A percentile compares a stretch with the other conserved stretches of the same genome.
Evolutionary conservation across 1,284 basidiomycete species (phyloP).

Genomic region (Mrakiaceae sp.): DNA sequence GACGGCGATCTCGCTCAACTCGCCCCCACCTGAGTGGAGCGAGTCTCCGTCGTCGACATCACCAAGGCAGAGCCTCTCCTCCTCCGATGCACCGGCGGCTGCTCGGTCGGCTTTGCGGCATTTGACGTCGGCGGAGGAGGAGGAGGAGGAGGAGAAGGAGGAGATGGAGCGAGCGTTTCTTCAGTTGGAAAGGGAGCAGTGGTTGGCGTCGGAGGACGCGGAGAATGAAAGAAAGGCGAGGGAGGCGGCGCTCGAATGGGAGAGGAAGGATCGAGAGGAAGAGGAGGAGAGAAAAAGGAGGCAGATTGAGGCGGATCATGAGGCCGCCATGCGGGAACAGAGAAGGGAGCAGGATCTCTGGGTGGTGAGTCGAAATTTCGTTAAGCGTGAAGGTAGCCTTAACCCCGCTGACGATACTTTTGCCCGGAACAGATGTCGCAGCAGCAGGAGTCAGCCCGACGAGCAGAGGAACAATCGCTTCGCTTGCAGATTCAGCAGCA

Average conservation of each 20-base stretch:
- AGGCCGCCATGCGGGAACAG: conserved; percentile 16
- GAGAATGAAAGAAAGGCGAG: neutral
- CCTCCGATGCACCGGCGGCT: neutral
- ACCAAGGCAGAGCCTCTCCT: neutral
- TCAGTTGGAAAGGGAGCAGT: neutral
- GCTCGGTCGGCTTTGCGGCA: neutral
- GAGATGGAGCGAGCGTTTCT: conserved; percentile 3
- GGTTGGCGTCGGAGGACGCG: neutral
- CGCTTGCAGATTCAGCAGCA: neutral
- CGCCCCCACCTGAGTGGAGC: neutral
- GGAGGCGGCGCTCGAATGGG: conserved; percentile 13
- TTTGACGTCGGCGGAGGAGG: neutral
- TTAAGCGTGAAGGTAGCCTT: neutral
- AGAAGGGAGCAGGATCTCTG: conserved; percentile 14
- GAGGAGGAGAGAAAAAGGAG: conserved; percentile 9
- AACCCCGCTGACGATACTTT: neutral
- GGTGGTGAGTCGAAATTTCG: neutral
- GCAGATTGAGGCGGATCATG: conserved; percentile 11
- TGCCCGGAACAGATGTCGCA: neutral
- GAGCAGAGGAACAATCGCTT: conserved; percentile 6
- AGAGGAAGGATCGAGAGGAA: conserved; percentile 13
- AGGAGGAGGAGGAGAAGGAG: neutral
- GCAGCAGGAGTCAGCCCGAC: conserved; percentile 1
- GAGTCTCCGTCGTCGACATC: neutral
- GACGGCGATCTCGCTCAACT: too few relatives aligned